phyloP scores from a whole-genome alignment of 495 filamentous ascomycete genomes.

The Aspergillus leporis region DNA sequence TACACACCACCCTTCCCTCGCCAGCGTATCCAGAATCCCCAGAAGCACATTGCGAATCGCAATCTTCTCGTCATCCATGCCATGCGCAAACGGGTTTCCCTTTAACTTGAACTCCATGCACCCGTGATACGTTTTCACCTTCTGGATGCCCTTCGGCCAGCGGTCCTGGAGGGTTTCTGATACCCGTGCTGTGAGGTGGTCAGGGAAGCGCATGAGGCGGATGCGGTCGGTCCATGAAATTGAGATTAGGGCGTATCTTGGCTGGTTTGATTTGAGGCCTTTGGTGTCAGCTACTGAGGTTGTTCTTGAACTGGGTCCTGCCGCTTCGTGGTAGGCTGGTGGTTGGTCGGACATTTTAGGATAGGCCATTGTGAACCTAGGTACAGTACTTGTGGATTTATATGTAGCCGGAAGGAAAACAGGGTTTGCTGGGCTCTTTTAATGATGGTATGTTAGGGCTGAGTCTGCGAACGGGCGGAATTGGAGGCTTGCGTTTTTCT shows the following conservation, averaged over 20 bases:
- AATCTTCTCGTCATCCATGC: constrained; percentile 15
- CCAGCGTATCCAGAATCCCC: constrained; percentile 13
- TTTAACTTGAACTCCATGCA: constrained; percentile 15
- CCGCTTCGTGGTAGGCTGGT: background rate
- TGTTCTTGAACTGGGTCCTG: background rate
- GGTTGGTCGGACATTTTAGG: background rate
- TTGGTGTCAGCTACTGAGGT: background rate
- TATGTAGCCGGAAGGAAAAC: too few relatives aligned
- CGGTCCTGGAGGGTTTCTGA: constrained; percentile 5
- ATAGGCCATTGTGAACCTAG: background rate
- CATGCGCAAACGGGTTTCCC: constrained; percentile 17
- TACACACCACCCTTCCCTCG: constrained; percentile 19
- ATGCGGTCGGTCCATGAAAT: constrained; percentile 13
- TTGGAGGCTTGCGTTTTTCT: too few relatives aligned
- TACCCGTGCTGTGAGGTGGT: background rate
- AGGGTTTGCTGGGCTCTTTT: too few relatives aligned
- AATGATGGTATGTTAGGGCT: too few relatives aligned
- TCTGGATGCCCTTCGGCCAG: constrained; percentile 20
- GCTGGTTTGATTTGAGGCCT: background rate
- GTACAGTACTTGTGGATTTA: too few relatives aligned
- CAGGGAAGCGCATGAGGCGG: constrained; percentile 19
- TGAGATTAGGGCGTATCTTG: constrained; percentile 10
- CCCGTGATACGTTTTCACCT: constrained; percentile 5
- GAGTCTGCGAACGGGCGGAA: too few relatives aligned
- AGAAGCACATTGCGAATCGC: constrained; percentile 13